A percentile compares a stretch with the other conserved stretches of the same genome.
Evolutionary conservation across 305 asterid genomes (phyloP).

Genomic region (Fraxinus paxiana): DNA sequence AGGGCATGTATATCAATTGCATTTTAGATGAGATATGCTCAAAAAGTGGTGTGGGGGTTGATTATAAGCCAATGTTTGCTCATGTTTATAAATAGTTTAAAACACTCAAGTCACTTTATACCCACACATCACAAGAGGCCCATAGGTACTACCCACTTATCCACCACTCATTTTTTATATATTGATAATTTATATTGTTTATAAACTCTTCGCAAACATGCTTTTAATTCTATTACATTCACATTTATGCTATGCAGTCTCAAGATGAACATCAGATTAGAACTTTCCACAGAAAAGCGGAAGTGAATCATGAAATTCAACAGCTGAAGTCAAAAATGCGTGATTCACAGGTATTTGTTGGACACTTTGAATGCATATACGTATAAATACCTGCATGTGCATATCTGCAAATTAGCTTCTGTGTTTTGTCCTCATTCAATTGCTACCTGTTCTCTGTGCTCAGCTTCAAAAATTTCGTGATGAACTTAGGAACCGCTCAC

Average conservation of each 20-base stretch:
- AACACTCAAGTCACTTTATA: neutral
- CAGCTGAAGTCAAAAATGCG: constrained; percentile 90
- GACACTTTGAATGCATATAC: constrained; percentile 10
- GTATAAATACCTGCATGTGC: neutral
- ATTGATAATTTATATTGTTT: neutral
- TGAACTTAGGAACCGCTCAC: constrained; percentile 92
- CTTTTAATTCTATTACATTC: constrained; percentile 7
- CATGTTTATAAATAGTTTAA: neutral
- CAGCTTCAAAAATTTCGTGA: constrained; percentile 98
- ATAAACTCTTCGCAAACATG: neutral
- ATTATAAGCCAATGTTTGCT: neutral
- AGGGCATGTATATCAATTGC: neutral
- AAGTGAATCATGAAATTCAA: constrained; percentile 94
- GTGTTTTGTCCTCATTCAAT: constrained; percentile 15
- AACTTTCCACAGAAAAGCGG: constrained; percentile 89
- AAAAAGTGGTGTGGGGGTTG: neutral
- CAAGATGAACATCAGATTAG: constrained; percentile 76
- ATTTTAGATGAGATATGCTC: neutral
- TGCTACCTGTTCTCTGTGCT: constrained; percentile 16
- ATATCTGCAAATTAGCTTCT: neutral
- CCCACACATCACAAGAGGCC: neutral
- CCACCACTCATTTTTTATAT: neutral
- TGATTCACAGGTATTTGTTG: constrained; percentile 73
- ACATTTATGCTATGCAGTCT: constrained; percentile 45
- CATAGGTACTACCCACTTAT: neutral